These are phyloP conservation scores for Pseudopithomyces chartarum DNA, from an alignment of 2,329 filamentous ascomycete genomes.

Conservation along the genomic window DNA sequence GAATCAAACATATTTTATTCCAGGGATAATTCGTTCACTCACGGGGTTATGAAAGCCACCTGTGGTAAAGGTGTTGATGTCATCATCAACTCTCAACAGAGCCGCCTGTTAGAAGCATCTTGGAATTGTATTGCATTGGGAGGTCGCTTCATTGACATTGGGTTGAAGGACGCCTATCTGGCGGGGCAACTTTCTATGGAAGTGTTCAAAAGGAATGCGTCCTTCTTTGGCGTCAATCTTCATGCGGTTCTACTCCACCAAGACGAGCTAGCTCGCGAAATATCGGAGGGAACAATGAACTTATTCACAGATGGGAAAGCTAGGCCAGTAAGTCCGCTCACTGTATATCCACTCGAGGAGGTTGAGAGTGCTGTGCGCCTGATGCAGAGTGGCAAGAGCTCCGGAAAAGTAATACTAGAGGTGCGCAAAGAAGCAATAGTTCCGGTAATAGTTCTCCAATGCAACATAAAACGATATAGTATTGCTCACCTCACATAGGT, in stretches of 20 bases:
- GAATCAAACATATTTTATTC: slow-evolving; percentile 30
- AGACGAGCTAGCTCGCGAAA: neutral
- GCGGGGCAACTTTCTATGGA: neutral
- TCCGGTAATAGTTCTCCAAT: neutral
- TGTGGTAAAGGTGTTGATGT: slow-evolving; percentile 32
- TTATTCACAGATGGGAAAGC: neutral
- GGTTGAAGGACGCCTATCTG: neutral
- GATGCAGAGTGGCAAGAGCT: slow-evolving; percentile 14
- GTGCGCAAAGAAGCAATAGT: slow-evolving; percentile 9
- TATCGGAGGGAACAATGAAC: neutral
- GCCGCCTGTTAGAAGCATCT: slow-evolving; percentile 19
- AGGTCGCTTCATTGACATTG: slow-evolving; percentile 27
- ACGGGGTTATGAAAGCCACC: slow-evolving; percentile 22
- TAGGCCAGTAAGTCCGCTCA: neutral
- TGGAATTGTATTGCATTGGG: slow-evolving; percentile 28
- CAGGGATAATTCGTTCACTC: slow-evolving; percentile 24
- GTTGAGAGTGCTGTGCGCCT: slow-evolving; percentile 20
- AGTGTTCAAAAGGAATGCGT: neutral
- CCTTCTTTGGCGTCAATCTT: neutral
- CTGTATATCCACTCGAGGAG: neutral
- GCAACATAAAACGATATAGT: neutral
- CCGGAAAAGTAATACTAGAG: slow-evolving; percentile 12
- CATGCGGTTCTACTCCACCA: neutral
- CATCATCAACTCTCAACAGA: slow-evolving; percentile 26
- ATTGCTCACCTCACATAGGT: neutral